Percentiles rank a stretch among this genome's conserved stretches.
Evolutionary conservation across 352 stramenopile species (phyloP).

Genomic region (Globisporangium takayamanum): DNA sequence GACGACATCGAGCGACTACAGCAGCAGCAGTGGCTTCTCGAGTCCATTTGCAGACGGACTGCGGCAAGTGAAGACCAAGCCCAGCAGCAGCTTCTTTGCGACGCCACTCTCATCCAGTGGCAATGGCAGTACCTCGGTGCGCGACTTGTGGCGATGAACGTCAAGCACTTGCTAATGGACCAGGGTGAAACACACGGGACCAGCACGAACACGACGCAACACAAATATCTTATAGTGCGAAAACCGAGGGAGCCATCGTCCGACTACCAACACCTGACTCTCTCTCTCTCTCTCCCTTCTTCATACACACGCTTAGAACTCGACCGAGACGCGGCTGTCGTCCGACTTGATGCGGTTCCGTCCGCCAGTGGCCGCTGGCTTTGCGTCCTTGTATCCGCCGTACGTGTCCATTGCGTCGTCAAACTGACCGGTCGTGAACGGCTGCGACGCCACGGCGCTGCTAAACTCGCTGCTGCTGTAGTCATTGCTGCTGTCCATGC

Average conservation of each 20-base stretch:
- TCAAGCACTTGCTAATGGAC: too few relatives aligned
- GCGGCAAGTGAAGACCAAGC: constrained; percentile 41
- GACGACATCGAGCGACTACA: background rate
- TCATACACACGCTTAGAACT: constrained; percentile 35
- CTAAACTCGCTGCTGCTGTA: constrained; percentile 17
- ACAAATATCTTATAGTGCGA: background rate
- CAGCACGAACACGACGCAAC: too few relatives aligned
- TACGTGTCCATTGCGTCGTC: constrained; percentile 26
- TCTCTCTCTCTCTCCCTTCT: background rate
- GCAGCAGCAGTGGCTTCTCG: constrained; percentile 4
- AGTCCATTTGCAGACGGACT: constrained; percentile 26
- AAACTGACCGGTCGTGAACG: constrained; percentile 36
- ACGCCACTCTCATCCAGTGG: too few relatives aligned
- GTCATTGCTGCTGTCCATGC: constrained; percentile 11
- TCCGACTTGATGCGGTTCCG: constrained; percentile 17
- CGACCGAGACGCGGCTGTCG: constrained; percentile 36
- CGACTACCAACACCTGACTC: background rate
- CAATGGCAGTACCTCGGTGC: too few relatives aligned
- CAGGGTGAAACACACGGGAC: too few relatives aligned
- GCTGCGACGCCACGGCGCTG: constrained; percentile 11
- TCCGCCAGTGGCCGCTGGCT: constrained; percentile 6
- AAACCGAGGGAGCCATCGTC: background rate
- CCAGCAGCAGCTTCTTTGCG: constrained; percentile 6
- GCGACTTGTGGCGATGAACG: too few relatives aligned
- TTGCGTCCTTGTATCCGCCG: constrained; percentile 6